phyloP scores from a whole-genome alignment of 1,139 yeast species.

The Kodamaea alishanica region DNA sequence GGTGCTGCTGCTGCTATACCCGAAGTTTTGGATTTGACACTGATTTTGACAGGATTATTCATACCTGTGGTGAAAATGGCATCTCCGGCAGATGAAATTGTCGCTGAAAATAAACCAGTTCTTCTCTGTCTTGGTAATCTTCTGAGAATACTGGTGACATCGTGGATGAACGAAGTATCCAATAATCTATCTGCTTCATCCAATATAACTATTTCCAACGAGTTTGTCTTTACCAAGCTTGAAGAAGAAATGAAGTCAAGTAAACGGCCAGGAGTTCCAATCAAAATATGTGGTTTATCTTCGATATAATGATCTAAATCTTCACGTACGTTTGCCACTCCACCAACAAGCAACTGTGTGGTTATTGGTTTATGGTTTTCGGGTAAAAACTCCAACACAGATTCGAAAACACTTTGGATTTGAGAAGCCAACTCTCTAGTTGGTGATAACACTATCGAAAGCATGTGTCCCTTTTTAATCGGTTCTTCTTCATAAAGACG shows the following conservation, averaged over 20 bases:
- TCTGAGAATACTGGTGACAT: slow-evolving; percentile 62
- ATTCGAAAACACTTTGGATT: slow-evolving; percentile 62
- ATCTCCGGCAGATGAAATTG: slow-evolving; percentile 75
- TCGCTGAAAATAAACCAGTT: slow-evolving; percentile 91
- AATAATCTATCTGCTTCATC: slow-evolving; percentile 93
- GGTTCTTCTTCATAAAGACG: slow-evolving; percentile 27
- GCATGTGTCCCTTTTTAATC: slow-evolving; percentile 59
- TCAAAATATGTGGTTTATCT: slow-evolving; percentile 63
- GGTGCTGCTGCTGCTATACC: slow-evolving; percentile 48
- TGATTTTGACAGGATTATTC: slow-evolving; percentile 82
- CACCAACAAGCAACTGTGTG: slow-evolving; percentile 80
- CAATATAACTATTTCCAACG: slow-evolving; percentile 71
- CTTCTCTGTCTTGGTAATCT: slow-evolving; percentile 84
- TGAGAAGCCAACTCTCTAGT: slow-evolving; percentile 91
- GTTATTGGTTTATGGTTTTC: slow-evolving; percentile 40
- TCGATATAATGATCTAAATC: slow-evolving; percentile 60
- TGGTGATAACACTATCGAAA: slow-evolving; percentile 76
- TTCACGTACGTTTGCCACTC: slow-evolving; percentile 65
- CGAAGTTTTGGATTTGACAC: slow-evolving; percentile 55
- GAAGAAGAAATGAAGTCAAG: slow-evolving; percentile 63
- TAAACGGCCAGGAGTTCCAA: slow-evolving; percentile 93
- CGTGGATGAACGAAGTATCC: slow-evolving; percentile 72
- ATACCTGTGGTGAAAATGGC: slow-evolving; percentile 73
- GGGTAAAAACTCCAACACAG: slow-evolving; percentile 59
- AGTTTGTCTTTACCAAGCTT: slow-evolving; percentile 46